These are phyloP conservation scores for Tetrahymena elliotti DNA, from an alignment of 73 alveolate species.

Conservation along the genomic window DNA sequence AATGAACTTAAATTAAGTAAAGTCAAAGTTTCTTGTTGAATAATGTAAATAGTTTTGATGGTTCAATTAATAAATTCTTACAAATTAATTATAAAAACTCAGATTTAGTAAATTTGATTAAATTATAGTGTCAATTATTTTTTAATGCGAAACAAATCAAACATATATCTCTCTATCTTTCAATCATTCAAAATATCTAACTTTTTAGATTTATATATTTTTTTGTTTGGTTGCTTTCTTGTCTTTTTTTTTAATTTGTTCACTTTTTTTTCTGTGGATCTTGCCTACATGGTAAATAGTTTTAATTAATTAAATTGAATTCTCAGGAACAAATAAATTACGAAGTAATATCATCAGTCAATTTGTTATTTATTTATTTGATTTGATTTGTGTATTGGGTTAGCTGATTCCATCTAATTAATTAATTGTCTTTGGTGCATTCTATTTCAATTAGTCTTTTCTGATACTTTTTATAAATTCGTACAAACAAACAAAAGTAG, in stretches of 20 bases:
- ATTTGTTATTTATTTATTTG: too few species aligned
- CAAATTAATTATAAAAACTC: neutral
- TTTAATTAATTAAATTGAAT: too few species aligned
- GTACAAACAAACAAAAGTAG: neutral
- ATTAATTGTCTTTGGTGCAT: neutral
- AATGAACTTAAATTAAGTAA: too few species aligned
- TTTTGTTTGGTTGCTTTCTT: too few species aligned
- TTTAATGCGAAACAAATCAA: neutral
- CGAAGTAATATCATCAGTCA: neutral
- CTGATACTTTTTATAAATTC: neutral
- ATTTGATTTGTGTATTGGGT: neutral
- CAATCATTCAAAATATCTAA: neutral
- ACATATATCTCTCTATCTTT: neutral
- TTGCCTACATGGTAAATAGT: too few species aligned
- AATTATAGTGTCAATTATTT: too few species aligned
- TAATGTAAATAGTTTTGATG: neutral
- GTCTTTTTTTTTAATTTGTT: too few species aligned
- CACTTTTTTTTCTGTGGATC: too few species aligned
- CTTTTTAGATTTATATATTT: too few species aligned
- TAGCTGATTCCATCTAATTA: neutral
- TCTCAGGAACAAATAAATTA: neutral
- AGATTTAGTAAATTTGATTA: neutral
- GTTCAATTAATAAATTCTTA: neutral
- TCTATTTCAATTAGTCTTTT: neutral
- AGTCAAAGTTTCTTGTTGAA: neutral